A percentile compares a stretch with the other conserved stretches of the same genome.
Evolutionary conservation across 768 basidiomycete species (phyloP).

Genomic region (Pluteus cervinus): DNA sequence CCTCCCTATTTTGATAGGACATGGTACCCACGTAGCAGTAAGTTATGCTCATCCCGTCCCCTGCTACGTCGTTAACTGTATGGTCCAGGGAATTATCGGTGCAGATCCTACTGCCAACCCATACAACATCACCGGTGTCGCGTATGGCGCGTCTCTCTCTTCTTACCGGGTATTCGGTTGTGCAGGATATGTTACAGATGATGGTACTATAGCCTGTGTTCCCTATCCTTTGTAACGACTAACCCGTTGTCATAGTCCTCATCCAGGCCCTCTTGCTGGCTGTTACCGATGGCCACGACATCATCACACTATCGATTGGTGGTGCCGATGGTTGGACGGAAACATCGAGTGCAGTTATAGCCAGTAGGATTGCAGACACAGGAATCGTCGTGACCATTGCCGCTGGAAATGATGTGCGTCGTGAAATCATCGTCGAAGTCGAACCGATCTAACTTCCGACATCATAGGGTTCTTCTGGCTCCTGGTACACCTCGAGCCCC

Average conservation of each 20-base stretch:
- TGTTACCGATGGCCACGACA: constrained; percentile 47
- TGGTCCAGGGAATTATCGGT: constrained; percentile 49
- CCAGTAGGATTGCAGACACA: constrained; percentile 47
- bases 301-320: constrained; percentile 64
- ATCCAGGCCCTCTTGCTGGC: constrained; percentile 48
- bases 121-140: constrained; percentile 68
- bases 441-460: background rate
- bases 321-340: constrained; percentile 62
- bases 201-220: constrained; percentile 31
- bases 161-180: constrained; percentile 62
- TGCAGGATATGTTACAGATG: constrained; percentile 38
- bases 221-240: background rate
- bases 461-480: constrained; percentile 44
- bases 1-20: background rate
- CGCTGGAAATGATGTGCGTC: constrained; percentile 44
- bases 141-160: constrained; percentile 50
- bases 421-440: background rate
- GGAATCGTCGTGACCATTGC: constrained; percentile 62
- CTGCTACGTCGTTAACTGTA: background rate
- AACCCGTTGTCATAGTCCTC: constrained; percentile 17
- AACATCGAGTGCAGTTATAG: constrained; percentile 44
- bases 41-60: background rate
- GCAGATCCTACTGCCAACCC: constrained; percentile 52
- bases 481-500: constrained; percentile 55
- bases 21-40: constrained; percentile 8